Conservation (phyloP, 352 stramenopile species). For the Aphanomyces cochlioides region DNA sequence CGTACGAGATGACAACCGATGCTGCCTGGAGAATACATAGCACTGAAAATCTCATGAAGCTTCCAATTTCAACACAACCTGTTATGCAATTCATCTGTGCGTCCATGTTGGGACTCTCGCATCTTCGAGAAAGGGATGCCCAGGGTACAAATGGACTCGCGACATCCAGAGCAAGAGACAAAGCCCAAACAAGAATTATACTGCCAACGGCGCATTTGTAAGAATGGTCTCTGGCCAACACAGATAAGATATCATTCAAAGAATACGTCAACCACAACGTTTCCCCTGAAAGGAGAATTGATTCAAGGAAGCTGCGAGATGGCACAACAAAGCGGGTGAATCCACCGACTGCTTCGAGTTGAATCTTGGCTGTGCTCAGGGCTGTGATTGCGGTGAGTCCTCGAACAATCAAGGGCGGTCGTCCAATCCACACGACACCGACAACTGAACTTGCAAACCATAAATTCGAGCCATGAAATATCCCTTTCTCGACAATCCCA, state of each 20-base stretch:
- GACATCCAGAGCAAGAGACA: neutral
- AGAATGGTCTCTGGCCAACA: neutral
- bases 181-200: neutral
- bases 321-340: neutral
- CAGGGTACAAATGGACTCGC: neutral
- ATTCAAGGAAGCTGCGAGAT: neutral
- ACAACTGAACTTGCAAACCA: neutral
- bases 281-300: neutral
- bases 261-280: neutral
- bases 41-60: neutral
- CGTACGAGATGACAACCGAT: neutral
- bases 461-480: neutral
- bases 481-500: neutral
- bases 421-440: constrained; percentile 17
- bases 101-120: neutral
- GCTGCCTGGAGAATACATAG: neutral
- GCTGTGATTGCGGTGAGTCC: neutral
- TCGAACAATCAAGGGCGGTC: neutral
- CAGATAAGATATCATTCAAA: neutral
- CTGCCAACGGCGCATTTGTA: neutral
- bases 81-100: neutral
- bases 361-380: neutral
- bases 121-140: neutral
- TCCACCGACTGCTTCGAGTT: neutral
- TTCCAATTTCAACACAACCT: neutral